Base-by-base conservation (phyloP, 441 rosid species). In the Hypseocharis bilobata region DNA sequence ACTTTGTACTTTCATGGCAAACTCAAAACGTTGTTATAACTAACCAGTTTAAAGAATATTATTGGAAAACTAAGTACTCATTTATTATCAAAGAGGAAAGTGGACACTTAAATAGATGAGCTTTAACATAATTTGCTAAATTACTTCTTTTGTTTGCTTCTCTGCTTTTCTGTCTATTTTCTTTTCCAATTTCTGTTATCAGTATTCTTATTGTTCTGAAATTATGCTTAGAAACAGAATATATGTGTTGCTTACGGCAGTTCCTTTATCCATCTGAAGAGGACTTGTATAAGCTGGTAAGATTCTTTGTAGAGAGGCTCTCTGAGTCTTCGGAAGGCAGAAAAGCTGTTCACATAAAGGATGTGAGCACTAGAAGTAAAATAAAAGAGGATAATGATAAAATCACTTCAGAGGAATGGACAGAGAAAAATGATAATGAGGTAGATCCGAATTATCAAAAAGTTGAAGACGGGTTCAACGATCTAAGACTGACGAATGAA, bases 221-320 rank as follows among this genome's bases (percentile, higher is more conserved):
- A 74, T 77, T 74, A 82, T 82, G 82, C 84, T 83, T 81, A 81
- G 71, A 63, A 75, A 75, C 82, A 79, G 84, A 86, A 82, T 81
- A 69, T 75, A 71, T 85, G 76, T 84, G 78, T 87, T 85, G 82
- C 85, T 91, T 85, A 72, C 82, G 86, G 92, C 96, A 91, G 96
- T 82, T 91, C 83, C 87, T 87, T 71, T 79, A 88, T 82, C 94
- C 94, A 49, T 80, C 88, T 57, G 89, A 85, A 81, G 91, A 87
- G 74, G 95, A 86, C 69, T 68, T 77, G 14, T 72, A 60, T 76
- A 83, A 71, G 77, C 69, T 92, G 85, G 63, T 88, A 58, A 83
- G 86, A 45, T 86, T 92, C 79, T 74, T 86, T 72, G 84, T 84
- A 71, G 91, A 83, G 80, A 83, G 80, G 84, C 84, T 87, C 69